Conservation (phyloP, 805 yeast species). For the Pichia paraexigua region DNA sequence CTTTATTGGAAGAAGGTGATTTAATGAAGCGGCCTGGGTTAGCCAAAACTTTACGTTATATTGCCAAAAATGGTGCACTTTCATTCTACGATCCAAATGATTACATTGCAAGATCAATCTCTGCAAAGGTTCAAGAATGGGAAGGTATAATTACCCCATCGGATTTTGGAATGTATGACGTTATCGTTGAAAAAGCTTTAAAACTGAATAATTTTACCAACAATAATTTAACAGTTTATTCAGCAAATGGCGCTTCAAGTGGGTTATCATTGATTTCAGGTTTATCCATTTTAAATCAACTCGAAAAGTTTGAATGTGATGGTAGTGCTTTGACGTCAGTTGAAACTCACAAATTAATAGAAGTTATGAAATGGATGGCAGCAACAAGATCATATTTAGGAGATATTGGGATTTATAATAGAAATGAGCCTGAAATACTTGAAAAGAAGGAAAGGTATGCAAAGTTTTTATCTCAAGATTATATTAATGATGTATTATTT, state of each 20-base stretch:
- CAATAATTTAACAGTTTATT: slow-evolving; percentile 32
- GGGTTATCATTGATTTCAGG: slow-evolving; percentile 82
- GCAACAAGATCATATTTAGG: slow-evolving; percentile 83
- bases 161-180: slow-evolving; percentile 64
- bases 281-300: slow-evolving; percentile 47
- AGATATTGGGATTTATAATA: slow-evolving; percentile 36
- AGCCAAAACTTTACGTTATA: slow-evolving; percentile 57
- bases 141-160: slow-evolving; percentile 61
- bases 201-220: slow-evolving; percentile 28
- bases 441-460: slow-evolving; percentile 32
- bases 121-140: slow-evolving; percentile 35
- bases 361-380: slow-evolving; percentile 91
- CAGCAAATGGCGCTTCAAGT: slow-evolving; percentile 67
- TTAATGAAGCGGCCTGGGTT: slow-evolving; percentile 46
- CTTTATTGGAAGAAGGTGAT: slow-evolving; percentile 46
- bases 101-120: slow-evolving; percentile 57
- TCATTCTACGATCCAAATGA: slow-evolving; percentile 83
- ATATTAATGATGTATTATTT: slow-evolving; percentile 45
- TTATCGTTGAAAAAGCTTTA: slow-evolving; percentile 39
- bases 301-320: slow-evolving; percentile 23
- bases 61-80: slow-evolving; percentile 72
- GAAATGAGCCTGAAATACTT: slow-evolving; percentile 17
- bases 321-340: slow-evolving; percentile 36
- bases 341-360: slow-evolving; percentile 62
- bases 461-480: slow-evolving; percentile 41